Evolutionary conservation across 345 rosid genomes (phyloP).

Genomic region (Ceriops zippeliana): DNA sequence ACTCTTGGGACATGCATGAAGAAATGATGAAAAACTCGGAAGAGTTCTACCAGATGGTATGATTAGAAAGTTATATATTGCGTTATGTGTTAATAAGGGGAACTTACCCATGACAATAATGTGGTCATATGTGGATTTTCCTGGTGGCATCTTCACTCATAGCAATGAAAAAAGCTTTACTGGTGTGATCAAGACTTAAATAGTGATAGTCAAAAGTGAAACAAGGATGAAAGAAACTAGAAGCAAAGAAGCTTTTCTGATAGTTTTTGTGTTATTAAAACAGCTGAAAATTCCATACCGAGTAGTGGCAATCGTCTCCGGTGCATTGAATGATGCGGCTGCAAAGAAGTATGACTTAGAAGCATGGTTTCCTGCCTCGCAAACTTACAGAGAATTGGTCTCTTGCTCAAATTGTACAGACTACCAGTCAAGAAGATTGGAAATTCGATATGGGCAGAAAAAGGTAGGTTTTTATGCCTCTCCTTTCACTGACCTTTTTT

Average conservation of each 20-base stretch:
- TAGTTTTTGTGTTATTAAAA: constrained; percentile 5
- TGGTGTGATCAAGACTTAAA: not conserved
- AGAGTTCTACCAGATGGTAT: constrained; percentile 77
- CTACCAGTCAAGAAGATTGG: constrained; percentile 80
- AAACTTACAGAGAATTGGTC: constrained; percentile 84
- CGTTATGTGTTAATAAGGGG: too few relatives aligned
- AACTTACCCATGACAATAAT: too few relatives aligned
- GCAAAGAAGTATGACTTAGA: constrained; percentile 96
- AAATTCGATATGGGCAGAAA: constrained; percentile 88
- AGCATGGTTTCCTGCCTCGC: constrained; percentile 94
- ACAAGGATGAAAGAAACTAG: not conserved
- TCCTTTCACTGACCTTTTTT: not conserved
- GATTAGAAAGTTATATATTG: not conserved
- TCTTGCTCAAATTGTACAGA: constrained; percentile 94
- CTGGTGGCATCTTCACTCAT: too few relatives aligned
- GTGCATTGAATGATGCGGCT: constrained; percentile 89
- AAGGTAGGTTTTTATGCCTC: constrained; percentile 43
- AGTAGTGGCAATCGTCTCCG: constrained; percentile 82
- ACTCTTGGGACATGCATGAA: constrained; percentile 89
- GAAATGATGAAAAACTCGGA: constrained; percentile 92
- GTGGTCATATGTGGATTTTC: too few relatives aligned
- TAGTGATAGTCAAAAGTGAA: not conserved
- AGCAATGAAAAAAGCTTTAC: too few relatives aligned
- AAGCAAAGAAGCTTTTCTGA: not conserved
- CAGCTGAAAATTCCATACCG: constrained; percentile 86